Evolutionary conservation across 2,329 filamentous ascomycete species (phyloP).

Genomic region (Xylariaceae sp.): DNA sequence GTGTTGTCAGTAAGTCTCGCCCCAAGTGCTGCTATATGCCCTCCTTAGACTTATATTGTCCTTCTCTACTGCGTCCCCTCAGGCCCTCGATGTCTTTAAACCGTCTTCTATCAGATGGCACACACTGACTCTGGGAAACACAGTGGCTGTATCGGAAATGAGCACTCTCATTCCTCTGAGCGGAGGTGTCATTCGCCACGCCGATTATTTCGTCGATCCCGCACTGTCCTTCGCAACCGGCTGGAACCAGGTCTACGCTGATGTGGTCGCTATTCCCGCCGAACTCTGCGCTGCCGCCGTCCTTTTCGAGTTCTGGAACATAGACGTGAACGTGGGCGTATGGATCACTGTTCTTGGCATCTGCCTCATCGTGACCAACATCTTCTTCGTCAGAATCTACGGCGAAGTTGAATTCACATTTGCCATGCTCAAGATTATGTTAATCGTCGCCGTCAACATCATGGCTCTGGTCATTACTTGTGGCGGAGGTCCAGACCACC

Average conservation of each 20-base stretch:
- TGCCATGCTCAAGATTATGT: slow-evolving; percentile 16
- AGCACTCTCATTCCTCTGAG: slow-evolving; percentile 31
- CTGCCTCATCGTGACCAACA: slow-evolving; percentile 1
- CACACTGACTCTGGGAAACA: neutral
- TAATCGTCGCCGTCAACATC: slow-evolving; percentile 47
- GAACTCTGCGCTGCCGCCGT: slow-evolving; percentile 30
- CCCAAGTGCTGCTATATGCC: too few relatives aligned
- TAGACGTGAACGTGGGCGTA: slow-evolving; percentile 16
- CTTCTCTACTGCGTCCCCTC: too few relatives aligned
- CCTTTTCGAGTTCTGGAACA: slow-evolving; percentile 14
- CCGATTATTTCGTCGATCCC: slow-evolving; percentile 32
- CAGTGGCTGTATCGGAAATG: slow-evolving; percentile 31
- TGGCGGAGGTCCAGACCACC: slow-evolving; percentile 45
- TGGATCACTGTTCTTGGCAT: slow-evolving; percentile 22
- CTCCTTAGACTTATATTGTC: neutral
- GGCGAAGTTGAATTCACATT: slow-evolving; percentile 11
- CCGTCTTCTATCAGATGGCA: neutral
- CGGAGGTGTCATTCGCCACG: slow-evolving; percentile 32
- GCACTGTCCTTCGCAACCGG: slow-evolving; percentile 27
- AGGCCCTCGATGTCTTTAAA: too few relatives aligned
- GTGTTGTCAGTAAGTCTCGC: slow-evolving; percentile 20
- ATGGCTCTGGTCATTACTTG: slow-evolving; percentile 44
- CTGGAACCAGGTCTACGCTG: slow-evolving; percentile 33
- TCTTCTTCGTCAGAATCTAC: slow-evolving; percentile 3
- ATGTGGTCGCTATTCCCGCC: slow-evolving; percentile 27